Evolutionary conservation across 2,329 filamentous ascomycete species (phyloP).

Genomic region (Fusarium sp.): DNA sequence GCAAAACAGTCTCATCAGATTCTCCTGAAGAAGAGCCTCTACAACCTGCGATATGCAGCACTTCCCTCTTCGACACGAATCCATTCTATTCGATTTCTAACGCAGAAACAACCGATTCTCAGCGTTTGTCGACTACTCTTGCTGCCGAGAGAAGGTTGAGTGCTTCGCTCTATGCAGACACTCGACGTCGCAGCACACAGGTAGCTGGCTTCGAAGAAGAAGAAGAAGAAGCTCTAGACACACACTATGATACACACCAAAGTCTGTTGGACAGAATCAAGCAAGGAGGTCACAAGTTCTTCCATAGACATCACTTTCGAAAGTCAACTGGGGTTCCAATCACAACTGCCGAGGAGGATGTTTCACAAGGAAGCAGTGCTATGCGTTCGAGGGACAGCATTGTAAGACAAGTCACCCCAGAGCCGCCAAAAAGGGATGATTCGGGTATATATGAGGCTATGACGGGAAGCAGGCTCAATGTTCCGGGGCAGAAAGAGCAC

Average conservation of each 20-base stretch:
- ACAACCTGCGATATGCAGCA: slow-evolving; percentile 25
- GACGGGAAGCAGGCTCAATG: slow-evolving; percentile 32
- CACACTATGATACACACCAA: slow-evolving; percentile 35
- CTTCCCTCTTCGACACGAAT: slow-evolving; percentile 39
- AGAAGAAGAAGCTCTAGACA: slow-evolving; percentile 11
- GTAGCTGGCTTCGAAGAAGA: slow-evolving; percentile 14
- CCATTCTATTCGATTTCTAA: slow-evolving; percentile 33
- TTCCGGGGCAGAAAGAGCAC: slow-evolving; percentile 18
- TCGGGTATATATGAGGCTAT: slow-evolving; percentile 43
- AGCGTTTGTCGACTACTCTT: neutral
- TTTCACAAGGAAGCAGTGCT: neutral
- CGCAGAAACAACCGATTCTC: neutral
- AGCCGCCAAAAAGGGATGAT: slow-evolving; percentile 31
- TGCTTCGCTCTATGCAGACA: slow-evolving; percentile 41
- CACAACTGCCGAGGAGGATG: slow-evolving; percentile 2
- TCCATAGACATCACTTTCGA: slow-evolving; percentile 39
- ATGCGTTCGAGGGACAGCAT: slow-evolving; percentile 40
- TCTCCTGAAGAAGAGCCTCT: slow-evolving; percentile 26
- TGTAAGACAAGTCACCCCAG: slow-evolving; percentile 26
- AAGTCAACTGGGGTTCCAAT: slow-evolving; percentile 17
- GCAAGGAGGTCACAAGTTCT: slow-evolving; percentile 42
- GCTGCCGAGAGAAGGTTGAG: slow-evolving; percentile 36
- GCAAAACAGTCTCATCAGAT: slow-evolving; percentile 7
- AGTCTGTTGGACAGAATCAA: slow-evolving; percentile 47
- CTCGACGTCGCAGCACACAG: slow-evolving; percentile 45